Evolutionary conservation across 2,329 filamentous ascomycete species (phyloP), one percentile per base, ranked within the genome.

Genomic region (Nemania sp.): DNA sequence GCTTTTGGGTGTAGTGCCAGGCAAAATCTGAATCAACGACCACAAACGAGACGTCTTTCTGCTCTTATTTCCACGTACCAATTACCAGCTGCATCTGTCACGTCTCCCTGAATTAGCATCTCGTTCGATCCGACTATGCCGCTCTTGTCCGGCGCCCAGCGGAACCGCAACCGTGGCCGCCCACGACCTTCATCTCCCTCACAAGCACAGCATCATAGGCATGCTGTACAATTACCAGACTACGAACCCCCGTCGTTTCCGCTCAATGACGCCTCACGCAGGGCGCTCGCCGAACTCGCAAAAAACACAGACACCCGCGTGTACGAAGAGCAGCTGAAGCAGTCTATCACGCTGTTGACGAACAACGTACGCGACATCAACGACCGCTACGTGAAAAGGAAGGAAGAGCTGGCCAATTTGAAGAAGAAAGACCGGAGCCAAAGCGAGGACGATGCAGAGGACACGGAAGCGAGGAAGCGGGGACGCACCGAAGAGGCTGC

Each of bases 241-340:
- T 85, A 86, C 72, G 76, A 86, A 58, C 74, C 79, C 2, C 82
- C 79, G 7, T 69, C 74, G 10, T 80, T 76, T 58, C 77, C 80
- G 5, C 78, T 85, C 62, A 75, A 76, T 57, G 72, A 76, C 12
- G 57, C 60, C 5, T 75, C 75, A 9, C 74, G 76, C 54, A 74
- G 73, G 18, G 73, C 74, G 2, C 74, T 85, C 2, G 68, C 73
- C 54, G 76, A 80, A 25, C 72, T 86, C 5, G 74, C 77, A 42
- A 76, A 73, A 43, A 77, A 76, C 48, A 70, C 77, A 51, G 72
- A 77, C 54, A 76, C 74, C 17, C 72, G 73, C 12, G 71, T 71
- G 20, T 84, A 83, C 70, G 75, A 80, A 21, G 68, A 74, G 7
- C 81, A 84, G 39, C 74, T 85, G 32, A 75, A 75, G 52, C 73